Base-by-base conservation (phyloP, 129 eudicot genomes). In the Escallonia rubra region DNA sequence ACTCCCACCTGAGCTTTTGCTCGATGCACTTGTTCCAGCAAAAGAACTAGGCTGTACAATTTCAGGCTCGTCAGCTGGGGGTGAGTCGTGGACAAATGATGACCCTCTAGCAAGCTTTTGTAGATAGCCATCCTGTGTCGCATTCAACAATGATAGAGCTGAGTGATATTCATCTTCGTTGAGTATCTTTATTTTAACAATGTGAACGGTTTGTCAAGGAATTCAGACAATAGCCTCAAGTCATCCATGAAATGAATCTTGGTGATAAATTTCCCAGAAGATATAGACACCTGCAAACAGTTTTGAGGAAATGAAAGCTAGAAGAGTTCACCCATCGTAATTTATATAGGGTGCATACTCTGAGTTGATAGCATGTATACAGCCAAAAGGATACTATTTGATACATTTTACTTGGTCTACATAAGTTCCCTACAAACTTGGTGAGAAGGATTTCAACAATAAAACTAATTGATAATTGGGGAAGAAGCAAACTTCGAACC, bases 171-270 rank as follows among this genome's bases (percentile, higher is more conserved):
- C 90, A 76, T 74, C 69, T 5, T 68, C 74, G 43, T 68, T 43
- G n/a, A 59, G 67, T 70, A 54, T 54, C 34, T 67, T 78, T 66
- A 66, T 68, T 71, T 81, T 86, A 78, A 70, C 60, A 82, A 83
- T 14, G 80, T 74, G 69, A 76, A 12, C 47, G 45, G 34, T 63
- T 63, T 63, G 86, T 85, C 76, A 88, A 88, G 86, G 86, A 69
- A 75, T 49, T n/a, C 43, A 71, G 60, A 40, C 34, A 43, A 41
- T 65, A 38, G 55, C 14, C 45, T 60, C 61, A 58, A 57, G 11
- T 10, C 68, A 39, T 10, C 13, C 57, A 73, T 49, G 43, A 23
- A 23, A 23, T 23, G 34, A 23, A 23, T 23, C 34, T 23, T 23
- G 34, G 34, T 23, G 34, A 23, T 23, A 23, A 23, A 23, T 23